Base-by-base conservation (phyloP, 2,329 filamentous ascomycete species). In the Albifimbria verrucaria region DNA sequence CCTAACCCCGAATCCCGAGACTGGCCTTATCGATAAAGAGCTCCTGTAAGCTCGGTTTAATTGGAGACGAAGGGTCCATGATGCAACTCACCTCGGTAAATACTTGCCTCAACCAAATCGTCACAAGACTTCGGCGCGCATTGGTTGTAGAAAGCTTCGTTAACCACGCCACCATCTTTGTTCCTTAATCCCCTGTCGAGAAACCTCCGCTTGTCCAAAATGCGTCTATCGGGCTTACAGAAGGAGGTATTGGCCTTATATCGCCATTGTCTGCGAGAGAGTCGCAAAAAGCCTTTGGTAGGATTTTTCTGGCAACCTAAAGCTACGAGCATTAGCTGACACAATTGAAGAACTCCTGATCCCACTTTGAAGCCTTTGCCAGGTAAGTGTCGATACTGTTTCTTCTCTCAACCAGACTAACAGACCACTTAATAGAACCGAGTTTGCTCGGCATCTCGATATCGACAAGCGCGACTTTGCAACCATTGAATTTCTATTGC, bases 201-300 rank as follows among this genome's bases (percentile, higher is more conserved):
- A n/a, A n/a, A n/a, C n/a, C n/a, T n/a, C n/a, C n/a, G 44, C 23
- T 7, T 42, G 17, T 55, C 44, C 22, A 63, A 60, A 57, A 64
- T 59, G 48, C 65, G 65, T 51, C 77, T 92, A 23, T 96, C 92
- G 7, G 94, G 94, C 32, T 77, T 97, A n/a, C 93, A 97, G 68
- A 87, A 83, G 63, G 91, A 96, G 65, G 93, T 97, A 3, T 72
- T 97, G 49, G 79, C 85, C 28, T 82, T 99, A 15, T 99, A 97
- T 69, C 86, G 93, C 54, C 83, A 85, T 66, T 97, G 93, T 64
- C 76, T 99, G 23, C 84, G 92, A 55, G 90, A 89, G 65, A 86
- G 88, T 54, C 83, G 87, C 55, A 87, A 86, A 65, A 97, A 99
- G 70, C 91, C 92, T 48, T 68, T 73, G 62, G 90, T 93, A 69